Base-by-base conservation (phyloP, 139 green algal species). In the Chlamydomonas sp. region DNA sequence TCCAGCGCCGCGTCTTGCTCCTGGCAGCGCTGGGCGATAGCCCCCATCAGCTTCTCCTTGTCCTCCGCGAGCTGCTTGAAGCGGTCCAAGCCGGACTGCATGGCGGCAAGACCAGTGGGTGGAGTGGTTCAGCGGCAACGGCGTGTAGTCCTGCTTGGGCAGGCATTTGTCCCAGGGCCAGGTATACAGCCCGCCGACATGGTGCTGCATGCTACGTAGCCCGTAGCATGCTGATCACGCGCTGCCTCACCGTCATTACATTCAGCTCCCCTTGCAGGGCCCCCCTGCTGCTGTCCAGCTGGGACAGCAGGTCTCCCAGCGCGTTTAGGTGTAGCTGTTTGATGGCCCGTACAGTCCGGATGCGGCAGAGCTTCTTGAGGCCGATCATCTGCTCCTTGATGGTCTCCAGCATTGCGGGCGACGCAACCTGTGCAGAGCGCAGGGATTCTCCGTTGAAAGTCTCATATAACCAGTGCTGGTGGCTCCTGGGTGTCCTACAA, bases 341-440 rank as follows among this genome's bases (percentile, higher is more conserved):
- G 92, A 93, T 96, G 57, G 78, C 84, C 63, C 90, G 85, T 15
- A 87, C 79, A 6, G 92, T 96, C 58, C 84, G 86, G 62, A 92
- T 82, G 74, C 96, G 92, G 90, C 93, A 96, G 12, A 94, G 80
- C 69, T 90, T 88, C 85, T 97, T 97, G n/a, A 96, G 90, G 78
- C 89, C 74, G 63, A 87, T 92, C 31, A 96, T 91, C 57, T 91
- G 61, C 4, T 85, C 80, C 59, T 91, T 91, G n/a, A 97, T n/a
- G 2, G 59, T 62, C 5, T 95, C 95, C 80, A 96, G 87, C 67
- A 94, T 85, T 18, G 86, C 73, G 0, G 79, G 68, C 12, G 78
- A 67, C 2, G 79, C 84, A 15, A 82, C 17, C 81, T 91, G 88
- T 67, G 74, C 18, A 57, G 64, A 17, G 18, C 20, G 71, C 49